Base-by-base conservation (phyloP, 2,329 filamentous ascomycete genomes). In the Huntiella omanensis region DNA sequence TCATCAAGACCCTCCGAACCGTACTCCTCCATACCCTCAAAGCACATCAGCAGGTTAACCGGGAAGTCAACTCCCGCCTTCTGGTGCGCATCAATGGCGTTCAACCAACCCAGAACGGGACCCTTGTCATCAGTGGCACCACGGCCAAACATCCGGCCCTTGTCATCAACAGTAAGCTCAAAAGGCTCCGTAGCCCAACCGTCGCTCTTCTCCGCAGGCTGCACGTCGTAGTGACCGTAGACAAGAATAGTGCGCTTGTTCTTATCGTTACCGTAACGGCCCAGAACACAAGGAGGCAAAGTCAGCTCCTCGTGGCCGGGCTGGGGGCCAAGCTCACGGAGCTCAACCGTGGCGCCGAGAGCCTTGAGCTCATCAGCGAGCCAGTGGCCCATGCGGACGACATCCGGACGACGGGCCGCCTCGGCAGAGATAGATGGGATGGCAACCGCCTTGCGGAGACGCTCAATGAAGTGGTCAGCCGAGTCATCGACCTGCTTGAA, bases 1-100 rank as follows among this genome's bases (percentile, higher is more conserved):
- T 94, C 88, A 58, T 98, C 91, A 47, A 98, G 72, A 34, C 91
- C 91, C 61, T 96, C 88, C 0, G 87, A 95, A 43, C 91, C 91
- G 61, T 93, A 94, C 68, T 98, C 91, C 67, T 98, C 91, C 91
- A 98, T 98, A 42, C 91, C 91, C 70, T 98, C 91, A 56, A 98
- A 96, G 70, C 91, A 98, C 84, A 95, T 96, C 53, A 98, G 75
- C 54, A 98, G 71, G 67, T 98, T 98, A 58, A 98, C 91, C 6
- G 91, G 91, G 60, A 98, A 85, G 44, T 95, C 88, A 40, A 96
- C 70, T 48, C 84, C 84, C 33, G 87, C 86, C 70, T 92, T 91
- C 64, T 94, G 80, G 69, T 98, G 91, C 37, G 91, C 87, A 66
- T 98, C 87, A 53, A 98, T 96, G 54, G 87, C 87, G 60, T 98